Evolutionary conservation across 495 filamentous ascomycete genomes (phyloP), one percentile per base, ranked within the genome.

Genomic region (Trichoderma gamsii): DNA sequence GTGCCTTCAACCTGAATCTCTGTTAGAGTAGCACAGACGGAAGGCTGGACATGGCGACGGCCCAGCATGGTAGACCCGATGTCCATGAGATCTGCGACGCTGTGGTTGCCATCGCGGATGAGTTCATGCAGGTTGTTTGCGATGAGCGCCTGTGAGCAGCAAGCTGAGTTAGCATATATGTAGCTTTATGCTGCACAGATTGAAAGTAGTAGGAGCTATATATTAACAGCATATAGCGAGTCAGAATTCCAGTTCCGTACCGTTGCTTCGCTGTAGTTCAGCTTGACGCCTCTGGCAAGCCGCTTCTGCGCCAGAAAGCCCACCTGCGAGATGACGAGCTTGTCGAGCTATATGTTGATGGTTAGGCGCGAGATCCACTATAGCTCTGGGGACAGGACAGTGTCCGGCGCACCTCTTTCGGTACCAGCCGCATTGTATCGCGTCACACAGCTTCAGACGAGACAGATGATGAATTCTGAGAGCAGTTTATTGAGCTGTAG

Each of bases 1-100:
- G 95, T 99, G 46, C 96, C 95, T 78, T 99, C 95, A 68, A 98
- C 89, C 81, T 93, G 91, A 69, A 99, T 85, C 79, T 96, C 90
- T 66, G 84, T 81, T 32, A 99, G 85, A 13, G 90, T 89, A 3
- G 84, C 80, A 32, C 86, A 81, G 38, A 99, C 95, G 21, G 88
- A 87, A 29, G 96, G 92, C 18, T 92, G 82, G 70, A 99, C 95
- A 76, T 99, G 96, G 29, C 94, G 90, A 4, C 95, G 91, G 69
- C 96, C 95, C 18, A 99, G 91, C 87, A 99, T 92, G 21, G 88
- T 92, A 73, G 90, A 88, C 72, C 95, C 95, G 70, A 94, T 86
- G 65, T 86, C 82, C 93, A 98, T 97, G 75, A 99, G 90, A 73
- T 96, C 92, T 12, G 93, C 88, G 68, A 99, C 94, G 61, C 83